Base-by-base conservation (phyloP, 2,329 filamentous ascomycete genomes). In the Pseudogymnoascus destructans region DNA sequence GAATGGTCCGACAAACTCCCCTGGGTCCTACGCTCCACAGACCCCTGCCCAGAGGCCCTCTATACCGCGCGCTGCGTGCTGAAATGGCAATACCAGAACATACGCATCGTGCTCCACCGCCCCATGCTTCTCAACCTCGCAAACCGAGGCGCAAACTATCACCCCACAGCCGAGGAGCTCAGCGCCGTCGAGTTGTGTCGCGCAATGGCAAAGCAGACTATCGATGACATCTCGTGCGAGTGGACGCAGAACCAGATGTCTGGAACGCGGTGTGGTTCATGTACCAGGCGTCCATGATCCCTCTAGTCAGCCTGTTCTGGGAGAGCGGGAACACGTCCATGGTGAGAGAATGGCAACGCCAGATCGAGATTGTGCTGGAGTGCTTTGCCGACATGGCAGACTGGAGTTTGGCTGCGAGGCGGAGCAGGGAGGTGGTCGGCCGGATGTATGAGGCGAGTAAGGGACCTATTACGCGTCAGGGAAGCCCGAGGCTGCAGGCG, bases 231-330 rank as follows among this genome's bases (percentile, higher is more conserved):
- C 61, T 78, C 82, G 9, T 74, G 76, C 19, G 85, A 86, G 62
- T 89, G 85, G 73, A 79, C 80, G 49, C 79, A 82, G 49, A 87
- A 88, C 67, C 81, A 89, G 66, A 87, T 91, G 73, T 82, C 81
- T 91, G 86, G 87, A 88, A 89, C 68, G 87, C 84, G 0, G 86
- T 87, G 2, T 90, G 86, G 86, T 85, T 89, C 70, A 78, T 88
- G 60, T 91, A 89, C 71, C 87, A 91, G 69, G 86, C 87, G 0
- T 82, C 81, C 62, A 87, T 91, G 83, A 82, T 91, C 7, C 87
- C 87, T 0, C 77, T 92, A 1, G 79, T 92, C 9, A 85, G 81
- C 19, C 75, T 91, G 10, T 89, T 89, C 68, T 85, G 81, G 75
- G 84, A 89, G 67, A 75, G 59, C 5, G 66, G 64, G 64, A 66